Percentiles rank a stretch among this genome's conserved stretches.
These are phyloP conservation scores for Pythium dissotocum DNA, from an alignment of 352 stramenopile species.

Conservation along the genomic window DNA sequence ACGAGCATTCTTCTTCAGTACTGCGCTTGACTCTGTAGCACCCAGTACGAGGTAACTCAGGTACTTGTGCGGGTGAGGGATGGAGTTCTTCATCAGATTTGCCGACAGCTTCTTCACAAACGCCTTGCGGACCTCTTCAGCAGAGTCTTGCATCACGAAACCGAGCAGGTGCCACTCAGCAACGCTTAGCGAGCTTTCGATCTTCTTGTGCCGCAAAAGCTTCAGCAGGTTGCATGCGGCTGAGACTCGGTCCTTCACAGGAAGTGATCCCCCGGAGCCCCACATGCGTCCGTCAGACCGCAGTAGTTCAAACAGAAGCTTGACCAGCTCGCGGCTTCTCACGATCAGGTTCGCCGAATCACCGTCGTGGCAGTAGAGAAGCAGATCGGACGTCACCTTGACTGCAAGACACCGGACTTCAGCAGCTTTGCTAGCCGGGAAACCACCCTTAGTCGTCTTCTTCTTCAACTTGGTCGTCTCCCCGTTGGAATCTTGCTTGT, in stretches of 20 bases:
- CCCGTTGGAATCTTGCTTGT: constrained; percentile 10
- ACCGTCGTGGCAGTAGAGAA: constrained; percentile 43
- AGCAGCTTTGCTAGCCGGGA: constrained; percentile 27
- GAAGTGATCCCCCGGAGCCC: constrained; percentile 36
- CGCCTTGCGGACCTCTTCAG: constrained; percentile 61
- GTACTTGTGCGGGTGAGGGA: constrained; percentile 79
- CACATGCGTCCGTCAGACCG: constrained; percentile 57
- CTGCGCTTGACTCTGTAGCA: constrained; percentile 47
- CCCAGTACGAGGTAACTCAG: constrained; percentile 72
- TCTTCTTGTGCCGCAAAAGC: constrained; percentile 48
- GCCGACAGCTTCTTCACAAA: constrained; percentile 80
- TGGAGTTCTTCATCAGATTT: constrained; percentile 63
- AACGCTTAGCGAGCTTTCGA: constrained; percentile 54
- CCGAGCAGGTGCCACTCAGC: constrained; percentile 80
- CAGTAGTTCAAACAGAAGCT: constrained; percentile 63
- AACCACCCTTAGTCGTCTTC: constrained; percentile 15
- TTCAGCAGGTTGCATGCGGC: constrained; percentile 66
- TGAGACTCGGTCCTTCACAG: constrained; percentile 47
- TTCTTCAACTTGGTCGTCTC: constrained; percentile 22
- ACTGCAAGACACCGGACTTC: constrained; percentile 64
- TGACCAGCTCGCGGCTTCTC: constrained; percentile 41
- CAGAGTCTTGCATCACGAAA: constrained; percentile 74
- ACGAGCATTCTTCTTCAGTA: constrained; percentile 58
- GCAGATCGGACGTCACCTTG: constrained; percentile 58
- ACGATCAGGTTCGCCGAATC: constrained; percentile 19